phyloP scores from a whole-genome alignment of 495 filamentous ascomycete genomes.

The Cercophora newfieldiana region DNA sequence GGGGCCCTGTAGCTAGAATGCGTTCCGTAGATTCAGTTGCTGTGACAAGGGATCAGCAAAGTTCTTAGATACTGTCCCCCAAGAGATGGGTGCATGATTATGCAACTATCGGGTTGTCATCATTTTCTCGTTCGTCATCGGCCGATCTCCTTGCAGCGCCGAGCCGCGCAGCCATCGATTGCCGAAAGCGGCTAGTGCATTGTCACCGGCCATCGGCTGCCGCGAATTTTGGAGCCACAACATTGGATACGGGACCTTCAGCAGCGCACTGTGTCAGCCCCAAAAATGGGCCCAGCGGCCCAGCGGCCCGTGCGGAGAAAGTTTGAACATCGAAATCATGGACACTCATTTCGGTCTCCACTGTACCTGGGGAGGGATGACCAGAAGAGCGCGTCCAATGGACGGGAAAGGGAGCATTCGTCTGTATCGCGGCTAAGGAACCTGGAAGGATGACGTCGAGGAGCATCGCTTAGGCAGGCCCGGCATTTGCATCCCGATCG shows the following conservation, averaged over 20 bases:
- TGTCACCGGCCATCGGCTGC: background rate
- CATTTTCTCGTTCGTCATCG: no score
- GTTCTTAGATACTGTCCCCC: no score
- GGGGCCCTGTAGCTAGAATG: no score
- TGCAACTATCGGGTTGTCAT: no score
- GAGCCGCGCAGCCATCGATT: background rate
- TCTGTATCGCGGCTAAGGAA: background rate
- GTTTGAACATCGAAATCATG: constrained; percentile 6
- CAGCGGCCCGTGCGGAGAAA: background rate
- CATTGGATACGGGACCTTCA: background rate
- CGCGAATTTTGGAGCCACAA: background rate
- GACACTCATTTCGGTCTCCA: constrained; percentile 11
- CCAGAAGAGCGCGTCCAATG: background rate
- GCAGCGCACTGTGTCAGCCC: constrained; percentile 1
- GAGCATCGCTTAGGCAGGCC: background rate
- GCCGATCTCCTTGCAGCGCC: background rate
- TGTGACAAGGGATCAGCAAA: no score
- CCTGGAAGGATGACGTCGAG: background rate
- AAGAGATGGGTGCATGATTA: no score
- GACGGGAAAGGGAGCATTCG: background rate
- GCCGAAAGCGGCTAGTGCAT: background rate
- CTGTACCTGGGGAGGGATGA: background rate
- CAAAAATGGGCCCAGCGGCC: background rate
- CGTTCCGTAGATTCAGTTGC: no score
- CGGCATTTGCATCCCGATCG: background rate